phyloP scores from a whole-genome alignment of 2,329 filamentous ascomycete species.

The Alternaria ethzedia region DNA sequence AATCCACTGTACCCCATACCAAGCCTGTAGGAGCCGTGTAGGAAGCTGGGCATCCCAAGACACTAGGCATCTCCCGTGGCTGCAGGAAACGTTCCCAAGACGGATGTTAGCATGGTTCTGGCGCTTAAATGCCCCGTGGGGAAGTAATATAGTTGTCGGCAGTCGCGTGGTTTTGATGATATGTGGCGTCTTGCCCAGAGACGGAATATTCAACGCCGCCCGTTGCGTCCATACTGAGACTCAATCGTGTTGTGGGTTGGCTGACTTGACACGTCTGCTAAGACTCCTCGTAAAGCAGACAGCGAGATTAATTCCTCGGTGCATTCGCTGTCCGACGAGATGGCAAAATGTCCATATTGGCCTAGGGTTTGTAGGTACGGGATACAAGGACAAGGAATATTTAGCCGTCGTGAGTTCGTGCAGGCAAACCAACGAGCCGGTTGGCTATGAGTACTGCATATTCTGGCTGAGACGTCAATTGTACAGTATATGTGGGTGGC shows the following conservation, averaged over 20 bases:
- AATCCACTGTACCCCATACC: not conserved
- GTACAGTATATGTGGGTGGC: not conserved
- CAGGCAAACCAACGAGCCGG: not conserved
- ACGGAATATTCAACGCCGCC: not conserved
- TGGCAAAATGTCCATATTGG: not conserved
- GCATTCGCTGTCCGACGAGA: not conserved
- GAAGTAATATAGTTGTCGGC: not conserved
- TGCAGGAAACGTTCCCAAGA: not conserved
- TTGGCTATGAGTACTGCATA: not conserved
- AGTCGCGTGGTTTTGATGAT: not conserved
- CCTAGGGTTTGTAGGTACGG: not conserved
- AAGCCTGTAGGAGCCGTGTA: not conserved
- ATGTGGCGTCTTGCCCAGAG: not conserved
- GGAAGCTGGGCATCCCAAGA: not conserved
- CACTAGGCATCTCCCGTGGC: not conserved
- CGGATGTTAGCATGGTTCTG: not conserved
- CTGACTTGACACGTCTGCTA: not conserved
- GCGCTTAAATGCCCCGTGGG: not conserved
- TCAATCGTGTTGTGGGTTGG: not conserved
- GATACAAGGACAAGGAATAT: not conserved
- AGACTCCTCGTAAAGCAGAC: not conserved
- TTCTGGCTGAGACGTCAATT: not conserved
- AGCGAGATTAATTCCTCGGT: not conserved
- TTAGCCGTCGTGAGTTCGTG: not conserved
- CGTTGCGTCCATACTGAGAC: not conserved